Conservation (phyloP, 345 rosid species). For the Bruguiera sexangula region DNA sequence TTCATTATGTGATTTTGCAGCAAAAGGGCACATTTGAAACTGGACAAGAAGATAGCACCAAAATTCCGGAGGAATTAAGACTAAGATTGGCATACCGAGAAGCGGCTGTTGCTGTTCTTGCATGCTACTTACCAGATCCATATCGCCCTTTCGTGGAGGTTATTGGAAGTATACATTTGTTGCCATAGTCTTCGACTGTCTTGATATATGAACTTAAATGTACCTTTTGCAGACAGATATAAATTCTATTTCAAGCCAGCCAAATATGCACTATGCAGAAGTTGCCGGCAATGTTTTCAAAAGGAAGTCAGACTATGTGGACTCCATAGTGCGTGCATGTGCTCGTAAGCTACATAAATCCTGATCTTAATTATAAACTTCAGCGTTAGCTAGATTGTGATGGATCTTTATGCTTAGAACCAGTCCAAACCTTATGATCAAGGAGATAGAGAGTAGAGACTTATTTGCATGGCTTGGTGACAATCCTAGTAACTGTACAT, state of each 20-base stretch:
- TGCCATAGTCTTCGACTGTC: conserved; percentile 12
- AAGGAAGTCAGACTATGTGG: conserved; percentile 75
- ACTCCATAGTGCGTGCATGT: conserved; percentile 75
- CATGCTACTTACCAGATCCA: conserved; percentile 84
- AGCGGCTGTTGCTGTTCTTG: conserved; percentile 92
- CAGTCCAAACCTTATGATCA: no score
- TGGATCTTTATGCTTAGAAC: no score
- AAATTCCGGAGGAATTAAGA: conserved; percentile 76
- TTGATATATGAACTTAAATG: conserved; percentile 9
- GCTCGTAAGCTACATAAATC: conserved; percentile 62
- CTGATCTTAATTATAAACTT: not conserved
- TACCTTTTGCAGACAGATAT: conserved; percentile 68
- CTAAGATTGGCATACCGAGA: conserved; percentile 90
- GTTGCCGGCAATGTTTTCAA: conserved; percentile 60
- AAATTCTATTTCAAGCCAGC: conserved; percentile 67
- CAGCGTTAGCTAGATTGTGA: no score
- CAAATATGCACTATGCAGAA: conserved; percentile 66
- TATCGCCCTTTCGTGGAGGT: conserved; percentile 71
- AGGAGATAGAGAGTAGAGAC: no score
- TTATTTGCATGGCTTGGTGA: no score
- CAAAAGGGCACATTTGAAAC: conserved; percentile 96
- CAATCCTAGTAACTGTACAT: no score
- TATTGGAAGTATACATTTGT: conserved; percentile 4
- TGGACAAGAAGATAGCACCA: conserved; percentile 87
- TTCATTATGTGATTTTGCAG: conserved; percentile 41